Conservation (phyloP, 1,284 basidiomycete genomes). For the Cryptococcus sp. region DNA sequence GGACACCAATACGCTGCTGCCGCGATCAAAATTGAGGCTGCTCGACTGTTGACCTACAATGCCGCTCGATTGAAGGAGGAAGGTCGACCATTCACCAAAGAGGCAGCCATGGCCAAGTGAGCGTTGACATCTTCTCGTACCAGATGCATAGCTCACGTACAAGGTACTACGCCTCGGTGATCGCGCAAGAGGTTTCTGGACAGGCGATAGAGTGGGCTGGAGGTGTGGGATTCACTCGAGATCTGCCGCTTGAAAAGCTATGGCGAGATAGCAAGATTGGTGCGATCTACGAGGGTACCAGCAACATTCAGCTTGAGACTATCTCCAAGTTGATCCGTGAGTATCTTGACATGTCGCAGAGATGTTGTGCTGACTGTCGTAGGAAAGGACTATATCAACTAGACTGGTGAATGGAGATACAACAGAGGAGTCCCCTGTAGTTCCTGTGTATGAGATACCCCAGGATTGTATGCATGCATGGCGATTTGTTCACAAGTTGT, state of each 20-base stretch:
- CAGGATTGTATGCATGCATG: too few relatives aligned
- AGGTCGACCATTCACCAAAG: conserved; percentile 77
- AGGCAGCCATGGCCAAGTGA: conserved; percentile 91
- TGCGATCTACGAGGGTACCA: conserved; percentile 55
- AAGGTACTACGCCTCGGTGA: conserved; percentile 72
- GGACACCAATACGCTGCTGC: conserved; percentile 89
- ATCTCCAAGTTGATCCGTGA: conserved; percentile 76
- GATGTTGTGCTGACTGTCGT: not conserved
- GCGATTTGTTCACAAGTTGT: too few relatives aligned
- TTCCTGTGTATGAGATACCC: too few relatives aligned
- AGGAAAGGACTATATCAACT: conserved; percentile 10
- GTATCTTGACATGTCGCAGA: conserved; percentile 10
- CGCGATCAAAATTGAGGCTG: conserved; percentile 82
- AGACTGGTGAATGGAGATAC: too few relatives aligned
- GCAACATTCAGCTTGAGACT: conserved; percentile 93
- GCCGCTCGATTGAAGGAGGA: conserved; percentile 86
- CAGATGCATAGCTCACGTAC: not conserved
- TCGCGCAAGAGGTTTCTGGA: conserved; percentile 84
- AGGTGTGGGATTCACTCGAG: conserved; percentile 88
- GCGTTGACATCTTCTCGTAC: conserved; percentile 18
- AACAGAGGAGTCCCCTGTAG: too few relatives aligned
- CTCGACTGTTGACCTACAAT: conserved; percentile 92
- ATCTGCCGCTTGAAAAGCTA: conserved; percentile 90
- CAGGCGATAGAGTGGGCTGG: conserved; percentile 95
- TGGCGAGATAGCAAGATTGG: conserved; percentile 93